Percentiles rank a stretch among this genome's conserved stretches.
Evolutionary conservation across 2,329 filamentous ascomycete species (phyloP).

Genomic region (Colletotrichum truncatum): DNA sequence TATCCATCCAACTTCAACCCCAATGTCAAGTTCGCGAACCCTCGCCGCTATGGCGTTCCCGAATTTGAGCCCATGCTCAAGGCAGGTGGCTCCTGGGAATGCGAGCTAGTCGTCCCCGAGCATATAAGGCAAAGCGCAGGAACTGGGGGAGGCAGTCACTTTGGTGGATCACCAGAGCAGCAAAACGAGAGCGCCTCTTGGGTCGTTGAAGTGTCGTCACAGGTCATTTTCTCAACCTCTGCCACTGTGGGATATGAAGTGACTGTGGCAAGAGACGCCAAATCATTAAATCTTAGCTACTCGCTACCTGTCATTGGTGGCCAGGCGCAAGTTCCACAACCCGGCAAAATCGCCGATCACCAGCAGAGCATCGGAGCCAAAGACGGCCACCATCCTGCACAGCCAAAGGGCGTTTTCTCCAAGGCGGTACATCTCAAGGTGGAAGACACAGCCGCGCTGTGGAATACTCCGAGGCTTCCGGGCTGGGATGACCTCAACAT

Average conservation of each 20-base stretch:
- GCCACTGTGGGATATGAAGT: constrained; percentile 91
- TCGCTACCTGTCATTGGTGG: constrained; percentile 55
- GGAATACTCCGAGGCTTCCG: constrained; percentile 90
- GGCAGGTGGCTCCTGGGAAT: constrained; percentile 87
- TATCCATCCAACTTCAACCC: constrained; percentile 87
- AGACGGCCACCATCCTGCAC: constrained; percentile 67
- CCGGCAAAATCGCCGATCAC: constrained; percentile 80
- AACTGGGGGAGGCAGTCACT: constrained; percentile 52
- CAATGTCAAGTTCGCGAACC: constrained; percentile 77
- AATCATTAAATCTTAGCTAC: constrained; percentile 75
- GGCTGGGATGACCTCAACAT: constrained; percentile 61
- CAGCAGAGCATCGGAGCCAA: constrained; percentile 69
- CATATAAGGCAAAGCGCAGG: constrained; percentile 74
- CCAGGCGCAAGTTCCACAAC: constrained; percentile 60
- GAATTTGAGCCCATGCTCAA: constrained; percentile 98
- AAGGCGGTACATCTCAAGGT: constrained; percentile 80
- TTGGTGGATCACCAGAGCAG: constrained; percentile 52
- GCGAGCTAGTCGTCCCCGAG: constrained; percentile 82
- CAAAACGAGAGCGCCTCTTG: constrained; percentile 74
- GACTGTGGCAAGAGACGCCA: constrained; percentile 84
- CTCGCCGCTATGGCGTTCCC: constrained; percentile 78
- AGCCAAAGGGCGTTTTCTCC: constrained; percentile 83
- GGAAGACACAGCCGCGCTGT: constrained; percentile 88
- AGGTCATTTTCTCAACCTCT: constrained; percentile 92
- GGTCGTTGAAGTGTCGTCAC: constrained; percentile 91